Percentiles rank a stretch among this genome's conserved stretches.
phyloP scores from a whole-genome alignment of 176 grass and related monocot genomes.

The Cenchrus americanus region DNA sequence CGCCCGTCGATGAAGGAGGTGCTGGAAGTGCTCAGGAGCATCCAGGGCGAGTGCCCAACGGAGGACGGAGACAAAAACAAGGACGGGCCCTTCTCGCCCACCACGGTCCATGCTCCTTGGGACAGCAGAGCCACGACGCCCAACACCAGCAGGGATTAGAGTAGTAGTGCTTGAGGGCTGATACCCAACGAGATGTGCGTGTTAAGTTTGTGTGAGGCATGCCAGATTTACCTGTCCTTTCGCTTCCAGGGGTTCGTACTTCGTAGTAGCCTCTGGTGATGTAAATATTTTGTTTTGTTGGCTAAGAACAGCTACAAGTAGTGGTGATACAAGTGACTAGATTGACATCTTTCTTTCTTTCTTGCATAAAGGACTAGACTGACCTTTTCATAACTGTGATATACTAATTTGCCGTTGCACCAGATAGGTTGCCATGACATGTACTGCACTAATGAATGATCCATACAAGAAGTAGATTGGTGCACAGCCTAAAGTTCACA shows the following conservation, averaged over 20 bases:
- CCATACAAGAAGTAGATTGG: not conserved
- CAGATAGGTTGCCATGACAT: not conserved
- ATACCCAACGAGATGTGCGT: not conserved
- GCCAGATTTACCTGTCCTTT: not conserved
- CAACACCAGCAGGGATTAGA: slow-evolving; percentile 51
- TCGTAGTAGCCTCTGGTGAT: not conserved
- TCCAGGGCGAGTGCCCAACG: slow-evolving; percentile 37
- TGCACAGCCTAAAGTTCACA: not conserved
- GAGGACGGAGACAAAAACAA: slow-evolving; percentile 47
- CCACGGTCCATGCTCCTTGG: slow-evolving; percentile 68
- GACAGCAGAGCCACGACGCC: slow-evolving; percentile 67
- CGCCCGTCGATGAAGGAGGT: slow-evolving; percentile 87
- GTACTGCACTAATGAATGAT: not conserved
- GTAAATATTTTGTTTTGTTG: slow-evolving; percentile 44
- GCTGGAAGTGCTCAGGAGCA: slow-evolving; percentile 63
- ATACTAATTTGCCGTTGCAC: not conserved
- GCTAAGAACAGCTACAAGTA: slow-evolving; percentile 24
- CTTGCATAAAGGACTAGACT: not conserved
- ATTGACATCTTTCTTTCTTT: not conserved
- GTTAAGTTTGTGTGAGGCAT: slow-evolving; percentile 12
- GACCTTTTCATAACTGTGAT: not conserved
- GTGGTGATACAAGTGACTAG: slow-evolving; percentile 1
- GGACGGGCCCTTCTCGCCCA: slow-evolving; percentile 50
- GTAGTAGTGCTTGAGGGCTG: not conserved
- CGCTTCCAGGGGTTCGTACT: not conserved